Evolutionary conservation across 1,284 basidiomycete genomes (phyloP).

Genomic region (Apiotrichum gracile): DNA sequence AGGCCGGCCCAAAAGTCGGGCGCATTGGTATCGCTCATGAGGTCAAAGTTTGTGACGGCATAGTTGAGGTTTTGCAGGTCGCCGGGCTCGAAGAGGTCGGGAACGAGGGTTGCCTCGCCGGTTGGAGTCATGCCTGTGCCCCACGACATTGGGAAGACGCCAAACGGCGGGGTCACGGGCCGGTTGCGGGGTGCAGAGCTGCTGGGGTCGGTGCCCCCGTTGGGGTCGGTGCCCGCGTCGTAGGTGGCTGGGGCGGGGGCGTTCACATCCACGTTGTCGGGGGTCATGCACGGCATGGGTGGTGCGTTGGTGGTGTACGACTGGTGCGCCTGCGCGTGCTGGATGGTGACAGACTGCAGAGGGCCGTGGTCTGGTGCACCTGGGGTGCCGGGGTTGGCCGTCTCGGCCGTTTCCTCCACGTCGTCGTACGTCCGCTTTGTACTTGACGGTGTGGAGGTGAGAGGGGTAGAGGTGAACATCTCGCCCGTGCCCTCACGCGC

Average conservation of each 20-base stretch:
- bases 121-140: slow-evolving; percentile 3
- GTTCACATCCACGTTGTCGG: background rate
- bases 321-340: slow-evolving; percentile 4
- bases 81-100: slow-evolving; percentile 14
- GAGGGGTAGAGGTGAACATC: background rate
- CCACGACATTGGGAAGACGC: slow-evolving; percentile 1
- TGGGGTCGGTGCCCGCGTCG: background rate
- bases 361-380: slow-evolving; percentile 12
- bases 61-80: slow-evolving; percentile 17
- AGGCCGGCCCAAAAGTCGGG: slow-evolving; percentile 14
- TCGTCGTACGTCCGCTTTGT: slow-evolving; percentile 12
- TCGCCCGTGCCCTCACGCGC: slow-evolving; percentile 15
- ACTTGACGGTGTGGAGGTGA: background rate
- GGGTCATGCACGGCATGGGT: background rate
- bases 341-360: background rate
- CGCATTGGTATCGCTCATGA: slow-evolving; percentile 9
- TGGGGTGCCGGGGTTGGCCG: background rate
- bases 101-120: slow-evolving; percentile 2
- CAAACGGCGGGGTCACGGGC: no score
- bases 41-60: slow-evolving; percentile 19
- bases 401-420: background rate
- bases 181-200: no score
- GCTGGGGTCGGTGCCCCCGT: no score
- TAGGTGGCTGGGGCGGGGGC: background rate
- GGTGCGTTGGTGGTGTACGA: background rate